A percentile compares a stretch with the other conserved stretches of the same genome.
These are phyloP conservation scores for Arxiozyma slooffiae DNA, from an alignment of 1,139 yeast genomes.

Conservation along the genomic window DNA sequence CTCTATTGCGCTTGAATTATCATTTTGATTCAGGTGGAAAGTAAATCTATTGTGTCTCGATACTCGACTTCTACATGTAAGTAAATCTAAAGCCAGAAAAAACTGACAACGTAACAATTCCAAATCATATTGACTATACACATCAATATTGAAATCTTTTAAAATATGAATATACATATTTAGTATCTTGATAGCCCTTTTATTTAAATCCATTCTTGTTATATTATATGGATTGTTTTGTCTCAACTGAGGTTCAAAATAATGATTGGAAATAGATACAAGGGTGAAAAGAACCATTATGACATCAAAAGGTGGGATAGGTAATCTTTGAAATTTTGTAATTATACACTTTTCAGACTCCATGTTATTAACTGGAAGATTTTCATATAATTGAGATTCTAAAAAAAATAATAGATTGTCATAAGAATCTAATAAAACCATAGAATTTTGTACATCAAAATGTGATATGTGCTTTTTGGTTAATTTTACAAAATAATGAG, in stretches of 20 bases:
- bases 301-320: slow-evolving; percentile 25
- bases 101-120: slow-evolving; percentile 28
- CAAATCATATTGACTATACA: slow-evolving; percentile 15
- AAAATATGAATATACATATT: slow-evolving; percentile 10
- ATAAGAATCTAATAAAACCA: slow-evolving; percentile 23
- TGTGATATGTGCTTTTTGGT: slow-evolving; percentile 14
- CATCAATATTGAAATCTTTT: slow-evolving; percentile 13
- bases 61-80: slow-evolving; percentile 5
- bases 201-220: slow-evolving; percentile 14
- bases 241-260: slow-evolving; percentile 15
- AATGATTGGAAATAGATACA: slow-evolving; percentile 18
- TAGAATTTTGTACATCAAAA: slow-evolving; percentile 25
- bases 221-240: slow-evolving; percentile 22
- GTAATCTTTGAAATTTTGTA: background rate
- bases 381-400: slow-evolving; percentile 15
- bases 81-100: slow-evolving; percentile 20
- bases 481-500: slow-evolving; percentile 24
- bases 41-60: background rate
- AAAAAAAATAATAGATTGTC: slow-evolving; percentile 19
- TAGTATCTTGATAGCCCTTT: slow-evolving; percentile 17
- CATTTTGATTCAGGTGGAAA: background rate
- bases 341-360: background rate
- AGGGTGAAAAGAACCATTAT: slow-evolving; percentile 23
- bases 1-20: background rate
- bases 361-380: background rate